phyloP scores from a whole-genome alignment of 2,329 filamentous ascomycete genomes.

The Didymella segeticola region DNA sequence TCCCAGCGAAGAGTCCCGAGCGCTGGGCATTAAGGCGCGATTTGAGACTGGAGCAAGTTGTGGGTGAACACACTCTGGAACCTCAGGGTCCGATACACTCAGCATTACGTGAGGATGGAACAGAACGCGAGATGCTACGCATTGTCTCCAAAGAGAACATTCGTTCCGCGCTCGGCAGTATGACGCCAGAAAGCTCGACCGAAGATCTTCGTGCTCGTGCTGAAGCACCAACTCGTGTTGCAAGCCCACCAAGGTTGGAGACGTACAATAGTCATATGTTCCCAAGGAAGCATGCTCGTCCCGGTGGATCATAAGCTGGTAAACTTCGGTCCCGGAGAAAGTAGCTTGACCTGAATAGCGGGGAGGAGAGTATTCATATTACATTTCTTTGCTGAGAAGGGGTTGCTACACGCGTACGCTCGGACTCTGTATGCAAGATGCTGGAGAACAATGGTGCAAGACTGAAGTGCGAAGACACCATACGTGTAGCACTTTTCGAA shows the following conservation, averaged over 20 bases:
- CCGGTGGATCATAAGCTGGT: background rate
- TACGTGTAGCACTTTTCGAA: too few species aligned
- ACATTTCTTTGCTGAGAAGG: too few species aligned
- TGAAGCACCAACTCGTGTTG: conserved; percentile 9
- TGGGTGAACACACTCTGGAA: background rate
- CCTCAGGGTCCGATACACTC: background rate
- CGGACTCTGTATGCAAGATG: too few species aligned
- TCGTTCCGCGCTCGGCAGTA: conserved; percentile 29
- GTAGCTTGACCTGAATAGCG: too few species aligned
- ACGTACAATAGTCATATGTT: conserved; percentile 43
- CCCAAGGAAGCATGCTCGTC: conserved; percentile 24
- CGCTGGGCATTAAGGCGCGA: conserved; percentile 6
- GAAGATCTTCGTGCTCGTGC: conserved; percentile 20
- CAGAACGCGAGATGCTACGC: conserved; percentile 22
- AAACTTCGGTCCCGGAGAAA: too few species aligned
- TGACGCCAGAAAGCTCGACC: conserved; percentile 27
- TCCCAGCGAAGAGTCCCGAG: conserved; percentile 31
- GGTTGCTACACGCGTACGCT: too few species aligned
- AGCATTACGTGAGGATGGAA: background rate
- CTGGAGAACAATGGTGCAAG: too few species aligned
- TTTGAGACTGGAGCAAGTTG: conserved; percentile 6
- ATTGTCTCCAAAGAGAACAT: conserved; percentile 46
- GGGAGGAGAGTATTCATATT: too few species aligned
- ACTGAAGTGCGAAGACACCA: too few species aligned
- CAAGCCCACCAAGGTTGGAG: conserved; percentile 4